These are phyloP conservation scores for Casaregolazyma lundiana DNA, from an alignment of 1,139 yeast species.

Conservation along the genomic window DNA sequence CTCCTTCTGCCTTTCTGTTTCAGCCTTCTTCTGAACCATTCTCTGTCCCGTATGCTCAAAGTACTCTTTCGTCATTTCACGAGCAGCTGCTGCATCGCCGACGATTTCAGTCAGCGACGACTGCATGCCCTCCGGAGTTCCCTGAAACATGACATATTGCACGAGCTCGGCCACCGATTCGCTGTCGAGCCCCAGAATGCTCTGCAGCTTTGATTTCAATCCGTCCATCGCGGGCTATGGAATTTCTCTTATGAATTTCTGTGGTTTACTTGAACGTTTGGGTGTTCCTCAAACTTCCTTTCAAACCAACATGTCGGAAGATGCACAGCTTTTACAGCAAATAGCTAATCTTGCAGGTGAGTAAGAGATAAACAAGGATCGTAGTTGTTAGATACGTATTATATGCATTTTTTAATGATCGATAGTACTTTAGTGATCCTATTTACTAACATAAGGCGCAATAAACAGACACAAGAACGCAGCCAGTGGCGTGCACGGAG, in stretches of 20 bases:
- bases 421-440: too few relatives aligned
- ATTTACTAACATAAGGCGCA: constrained; percentile 24
- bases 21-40: constrained; percentile 1
- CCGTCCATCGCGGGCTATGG: constrained; percentile 7
- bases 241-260: not conserved
- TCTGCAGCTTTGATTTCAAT: not conserved
- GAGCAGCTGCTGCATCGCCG: constrained; percentile 5
- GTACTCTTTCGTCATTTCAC: constrained; percentile 14
- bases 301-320: constrained; percentile 23
- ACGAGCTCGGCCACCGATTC: constrained; percentile 21
- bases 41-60: constrained; percentile 7
- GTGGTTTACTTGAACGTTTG: not conserved
- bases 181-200: constrained; percentile 20
- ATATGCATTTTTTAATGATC: too few relatives aligned
- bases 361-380: constrained; percentile 7
- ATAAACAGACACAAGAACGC: constrained; percentile 30
- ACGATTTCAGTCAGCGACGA: constrained; percentile 5
- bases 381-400: not conserved
- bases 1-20: not conserved
- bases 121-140: constrained; percentile 10
- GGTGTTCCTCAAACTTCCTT: not conserved
- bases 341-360: constrained; percentile 30
- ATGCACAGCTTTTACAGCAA: constrained; percentile 27
- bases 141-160: constrained; percentile 15
- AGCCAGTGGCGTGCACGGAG: not conserved